Percentiles rank a stretch among this genome's conserved stretches.
These are phyloP conservation scores for Dissophora ornata DNA, from an alignment of 192 early-diverging fungal genomes.

Conservation along the genomic window DNA sequence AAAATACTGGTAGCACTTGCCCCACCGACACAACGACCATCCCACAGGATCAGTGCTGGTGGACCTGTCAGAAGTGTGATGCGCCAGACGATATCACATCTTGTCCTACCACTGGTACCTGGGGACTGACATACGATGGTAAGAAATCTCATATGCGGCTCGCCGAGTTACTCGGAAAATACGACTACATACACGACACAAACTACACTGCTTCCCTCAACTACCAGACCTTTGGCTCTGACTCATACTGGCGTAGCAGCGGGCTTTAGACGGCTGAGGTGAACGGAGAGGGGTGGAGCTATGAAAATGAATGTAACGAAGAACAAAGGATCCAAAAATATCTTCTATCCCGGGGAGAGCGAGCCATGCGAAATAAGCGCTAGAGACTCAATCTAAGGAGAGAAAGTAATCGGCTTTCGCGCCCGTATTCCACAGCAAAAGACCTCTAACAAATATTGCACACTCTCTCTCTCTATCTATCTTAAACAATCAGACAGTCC, in stretches of 20 bases:
- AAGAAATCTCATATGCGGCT: background rate
- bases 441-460: background rate
- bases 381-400: too few relatives aligned
- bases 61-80: constrained; percentile 58
- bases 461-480: background rate
- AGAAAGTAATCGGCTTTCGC: too few relatives aligned
- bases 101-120: constrained; percentile 38
- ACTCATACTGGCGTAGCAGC: too few relatives aligned
- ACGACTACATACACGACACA: too few relatives aligned
- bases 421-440: too few relatives aligned
- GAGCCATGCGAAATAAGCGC: too few relatives aligned
- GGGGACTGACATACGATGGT: constrained; percentile 62
- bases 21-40: constrained; percentile 11
- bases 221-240: background rate
- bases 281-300: too few relatives aligned
- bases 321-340: too few relatives aligned
- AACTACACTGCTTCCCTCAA: too few relatives aligned
- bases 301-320: too few relatives aligned
- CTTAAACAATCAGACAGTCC: constrained; percentile 64
- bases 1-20: constrained; percentile 25
- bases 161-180: too few relatives aligned
- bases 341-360: too few relatives aligned
- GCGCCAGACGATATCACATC: constrained; percentile 42
- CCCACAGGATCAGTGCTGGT: constrained; percentile 56
- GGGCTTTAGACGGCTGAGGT: background rate